Percentiles rank a stretch among this genome's conserved stretches.
Evolutionary conservation across 441 rosid genomes (phyloP).

Genomic region (Populus hybrid): DNA sequence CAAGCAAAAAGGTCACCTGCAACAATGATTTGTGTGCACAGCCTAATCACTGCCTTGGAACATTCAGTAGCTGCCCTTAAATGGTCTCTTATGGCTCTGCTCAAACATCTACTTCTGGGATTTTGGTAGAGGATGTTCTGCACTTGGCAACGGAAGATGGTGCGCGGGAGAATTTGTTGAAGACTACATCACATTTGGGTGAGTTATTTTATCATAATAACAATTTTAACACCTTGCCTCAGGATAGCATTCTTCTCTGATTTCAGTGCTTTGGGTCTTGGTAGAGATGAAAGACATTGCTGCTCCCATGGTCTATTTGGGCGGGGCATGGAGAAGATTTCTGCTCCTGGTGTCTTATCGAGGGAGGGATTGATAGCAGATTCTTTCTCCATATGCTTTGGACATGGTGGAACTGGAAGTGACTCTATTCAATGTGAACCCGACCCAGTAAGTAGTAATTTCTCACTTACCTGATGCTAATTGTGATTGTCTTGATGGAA

Average conservation of each 20-base stretch:
- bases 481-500: slow-evolving; percentile 4
- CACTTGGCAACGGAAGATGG: slow-evolving; percentile 57
- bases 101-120: slow-evolving; percentile 80
- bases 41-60: slow-evolving; percentile 34
- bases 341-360: slow-evolving; percentile 86
- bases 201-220: slow-evolving; percentile 20
- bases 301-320: slow-evolving; percentile 92
- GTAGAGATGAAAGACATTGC: slow-evolving; percentile 50
- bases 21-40: slow-evolving; percentile 60
- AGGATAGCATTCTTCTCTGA: background rate
- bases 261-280: slow-evolving; percentile 11
- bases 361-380: slow-evolving; percentile 56
- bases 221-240: background rate
- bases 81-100: slow-evolving; percentile 76
- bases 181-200: slow-evolving; percentile 78
- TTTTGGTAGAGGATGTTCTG: slow-evolving; percentile 77
- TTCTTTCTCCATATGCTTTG: slow-evolving; percentile 97
- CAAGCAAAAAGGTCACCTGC: slow-evolving; percentile 74
- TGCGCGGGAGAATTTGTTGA: slow-evolving; percentile 40
- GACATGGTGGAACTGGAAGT: slow-evolving; percentile 70
- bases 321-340: slow-evolving; percentile 70
- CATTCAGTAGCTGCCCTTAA: slow-evolving; percentile 55
- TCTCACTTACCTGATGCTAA: slow-evolving; percentile 11
- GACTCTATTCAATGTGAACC: slow-evolving; percentile 65
- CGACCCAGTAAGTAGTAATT: slow-evolving; percentile 60